Evolutionary conservation across 441 rosid genomes (phyloP), one percentile per base, ranked within the genome.

Genomic region (Pelargonium fulgidum): DNA sequence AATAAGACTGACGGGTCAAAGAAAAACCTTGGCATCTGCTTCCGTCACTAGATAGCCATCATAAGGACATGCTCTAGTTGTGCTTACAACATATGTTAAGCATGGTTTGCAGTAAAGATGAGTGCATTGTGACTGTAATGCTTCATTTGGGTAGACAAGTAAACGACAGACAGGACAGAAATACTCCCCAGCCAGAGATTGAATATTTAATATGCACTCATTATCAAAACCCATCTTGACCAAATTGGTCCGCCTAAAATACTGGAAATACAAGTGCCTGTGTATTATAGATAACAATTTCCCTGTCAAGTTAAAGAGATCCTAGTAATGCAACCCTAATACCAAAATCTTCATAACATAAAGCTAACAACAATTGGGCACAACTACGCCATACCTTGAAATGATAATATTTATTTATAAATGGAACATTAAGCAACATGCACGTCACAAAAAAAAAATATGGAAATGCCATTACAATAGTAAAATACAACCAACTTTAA

Each of bases 31-130:
- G 63, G 97, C 81, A 89, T 91, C 89, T 2, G 90, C 81, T 79
- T 91, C 92, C 1, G 89, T 89, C 67, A 91, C 97, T 47, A 91
- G 72, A 73, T 80, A 89, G 58, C 91, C 91, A 76, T 91, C 97
- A 69, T 86, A 87, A 48, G 96, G 96, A 62, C 97, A 91, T 67
- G 87, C 87, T 64, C 71, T 84, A 1, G 88, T 91, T 19, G 96
- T 89, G 78, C 81, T 71, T 16, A 78, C 87, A 58, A 81, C 61
- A 50, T 86, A 86, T 1, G 85, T 76, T 63, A 91, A 78, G 66
- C 97, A 91, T 4, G 89, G 90, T 61, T 86, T 89, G 76, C 96
- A 91, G 58, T 84, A 91, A 3, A 91, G 71, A 68, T 90, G 96
- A 70, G 92, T 85, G 73, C 96, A 90, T 71, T 84, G 90, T 3